Conservation (phyloP, 192 early-diverging fungal species). For the Lobosporangium transversale region DNA sequence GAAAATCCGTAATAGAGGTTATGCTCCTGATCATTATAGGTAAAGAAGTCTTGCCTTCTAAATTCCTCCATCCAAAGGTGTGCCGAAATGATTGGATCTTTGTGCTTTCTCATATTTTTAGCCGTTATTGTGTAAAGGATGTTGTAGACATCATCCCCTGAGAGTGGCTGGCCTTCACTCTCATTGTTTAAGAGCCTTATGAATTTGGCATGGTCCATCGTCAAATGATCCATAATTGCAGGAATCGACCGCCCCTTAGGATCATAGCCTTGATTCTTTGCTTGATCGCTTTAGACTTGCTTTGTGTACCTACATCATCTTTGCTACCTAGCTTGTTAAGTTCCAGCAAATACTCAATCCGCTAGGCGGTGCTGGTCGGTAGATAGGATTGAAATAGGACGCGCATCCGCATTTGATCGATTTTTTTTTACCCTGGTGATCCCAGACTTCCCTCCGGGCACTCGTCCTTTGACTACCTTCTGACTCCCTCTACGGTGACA, state of each 20-base stretch:
- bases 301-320: conserved; percentile 2
- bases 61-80: conserved; percentile 27
- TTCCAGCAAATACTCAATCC: conserved; percentile 10
- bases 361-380: conserved; percentile 3
- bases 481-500: conserved; percentile 9
- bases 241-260: conserved; percentile 1
- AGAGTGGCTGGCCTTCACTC: background rate
- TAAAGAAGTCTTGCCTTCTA: conserved; percentile 6
- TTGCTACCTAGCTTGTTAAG: conserved; percentile 4
- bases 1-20: conserved; percentile 17
- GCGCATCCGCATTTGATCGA: background rate
- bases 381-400: conserved; percentile 19
- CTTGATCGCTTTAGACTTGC: conserved; percentile 21
- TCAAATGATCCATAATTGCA: conserved; percentile 11
- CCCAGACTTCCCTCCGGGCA: conserved; percentile 8
- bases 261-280: conserved; percentile 12
- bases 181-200: conserved; percentile 1
- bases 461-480: background rate
- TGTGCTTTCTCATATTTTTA: conserved; percentile 14
- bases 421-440: background rate
- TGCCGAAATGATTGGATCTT: conserved; percentile 7
- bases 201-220: conserved; percentile 25
- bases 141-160: conserved; percentile 29
- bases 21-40: conserved; percentile 15
- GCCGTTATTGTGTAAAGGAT: conserved; percentile 9